Conservation (phyloP, 352 stramenopile species). For the Phytopythium kandeliae region DNA sequence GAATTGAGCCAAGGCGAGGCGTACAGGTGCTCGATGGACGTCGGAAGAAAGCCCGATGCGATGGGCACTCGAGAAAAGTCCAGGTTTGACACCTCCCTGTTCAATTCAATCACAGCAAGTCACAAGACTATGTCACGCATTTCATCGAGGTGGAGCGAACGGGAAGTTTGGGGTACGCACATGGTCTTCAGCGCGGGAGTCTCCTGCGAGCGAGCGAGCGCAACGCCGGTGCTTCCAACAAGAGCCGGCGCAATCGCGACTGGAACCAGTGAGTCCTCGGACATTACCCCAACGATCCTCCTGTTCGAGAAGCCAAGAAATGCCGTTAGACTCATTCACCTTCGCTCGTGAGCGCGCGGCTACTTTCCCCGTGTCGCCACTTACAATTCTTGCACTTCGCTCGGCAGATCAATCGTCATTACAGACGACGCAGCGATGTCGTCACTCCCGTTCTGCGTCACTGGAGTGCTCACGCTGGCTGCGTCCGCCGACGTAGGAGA, state of each 20-base stretch:
- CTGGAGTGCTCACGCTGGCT: not conserved
- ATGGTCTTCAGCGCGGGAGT: slow-evolving; percentile 14
- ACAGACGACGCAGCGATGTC: not conserved
- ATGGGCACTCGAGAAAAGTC: slow-evolving; percentile 22
- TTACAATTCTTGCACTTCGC: slow-evolving; percentile 2
- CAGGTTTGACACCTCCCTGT: slow-evolving; percentile 28
- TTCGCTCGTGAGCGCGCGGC: not conserved
- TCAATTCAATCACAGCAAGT: not conserved
- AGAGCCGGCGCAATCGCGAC: slow-evolving; percentile 15
- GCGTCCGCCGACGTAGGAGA: not conserved
- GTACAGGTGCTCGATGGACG: slow-evolving; percentile 25
- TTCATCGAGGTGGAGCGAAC: not conserved
- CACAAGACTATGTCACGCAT: not conserved
- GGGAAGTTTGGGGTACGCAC: slow-evolving; percentile 9
- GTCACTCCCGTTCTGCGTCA: not conserved
- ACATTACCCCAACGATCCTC: not conserved
- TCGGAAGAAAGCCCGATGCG: slow-evolving; percentile 18
- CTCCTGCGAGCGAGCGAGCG: slow-evolving; percentile 19
- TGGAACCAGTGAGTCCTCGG: slow-evolving; percentile 8
- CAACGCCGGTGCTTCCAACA: slow-evolving; percentile 12
- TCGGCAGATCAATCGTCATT: slow-evolving; percentile 7
- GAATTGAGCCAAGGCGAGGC: no score
- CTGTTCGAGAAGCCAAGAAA: not conserved
- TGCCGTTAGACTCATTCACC: not conserved
- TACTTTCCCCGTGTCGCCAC: not conserved